Evolutionary conservation across 352 stramenopile species (phyloP), one percentile per base, ranked within the genome.

Genomic region (Chloridella minuta): DNA sequence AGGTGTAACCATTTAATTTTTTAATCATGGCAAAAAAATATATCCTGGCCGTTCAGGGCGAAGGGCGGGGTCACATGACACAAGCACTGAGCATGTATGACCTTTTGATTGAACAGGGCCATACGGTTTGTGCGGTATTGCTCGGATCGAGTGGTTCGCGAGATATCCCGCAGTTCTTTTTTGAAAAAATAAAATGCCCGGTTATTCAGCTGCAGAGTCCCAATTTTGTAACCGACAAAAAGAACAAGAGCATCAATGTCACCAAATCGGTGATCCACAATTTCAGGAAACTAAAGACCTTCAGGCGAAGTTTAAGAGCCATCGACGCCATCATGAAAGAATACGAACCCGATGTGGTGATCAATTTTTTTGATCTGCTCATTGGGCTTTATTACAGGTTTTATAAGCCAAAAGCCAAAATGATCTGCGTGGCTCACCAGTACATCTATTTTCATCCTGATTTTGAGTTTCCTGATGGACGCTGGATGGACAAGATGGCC

Each of bases 181-280:
- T 66, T 66, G 40, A 66, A 66, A 66, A 66, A 66, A 66, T 66
- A 66, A 66, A 66, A 66, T 10, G 10, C 10, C 40, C 40, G 10
- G n/a, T 66, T n/a, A 66, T 66, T 66, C 40, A 66, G 40, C n/a
- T 66, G n/a, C 40, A 66, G n/a, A 66, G 40, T 66, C 40, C 40
- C 10, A 66, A 66, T 66, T 66, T 66, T 66, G 40, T 66, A n/a
- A n/a, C 40, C 40, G 40, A 66, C n/a, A 66, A 66, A 66, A 66
- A 66, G n/a, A 66, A 66, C n/a, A 66, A 66, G n/a, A 66, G 40
- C 40, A 66, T 66, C 40, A 66, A 66, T n/a, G n/a, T 66, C 40
- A 66, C 40, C n/a, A 66, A 66, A 66, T 66, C 40, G n/a, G 40
- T 66, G n/a, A 10, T 66, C 40, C 40, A 66, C n/a, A 66, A 66